These are phyloP conservation scores for Tausonia pullulans DNA, from an alignment of 1,284 basidiomycete genomes.

Conservation along the genomic window DNA sequence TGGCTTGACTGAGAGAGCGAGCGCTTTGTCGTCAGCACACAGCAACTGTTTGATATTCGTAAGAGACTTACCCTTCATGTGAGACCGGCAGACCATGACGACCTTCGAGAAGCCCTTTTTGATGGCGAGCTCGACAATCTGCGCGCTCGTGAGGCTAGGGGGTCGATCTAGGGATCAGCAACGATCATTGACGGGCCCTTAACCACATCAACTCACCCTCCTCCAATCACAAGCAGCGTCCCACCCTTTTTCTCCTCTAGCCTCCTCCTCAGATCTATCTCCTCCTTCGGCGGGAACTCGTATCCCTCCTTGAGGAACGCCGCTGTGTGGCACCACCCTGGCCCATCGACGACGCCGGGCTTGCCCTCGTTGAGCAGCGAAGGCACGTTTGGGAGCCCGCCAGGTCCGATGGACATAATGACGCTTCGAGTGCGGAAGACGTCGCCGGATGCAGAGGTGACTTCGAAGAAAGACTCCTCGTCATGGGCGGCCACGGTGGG, in stretches of 20 bases:
- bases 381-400: conserved; percentile 6
- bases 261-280: neutral
- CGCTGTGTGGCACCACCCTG: conserved; percentile 9
- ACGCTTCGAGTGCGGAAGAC: neutral
- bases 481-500: neutral
- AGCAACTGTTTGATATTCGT: neutral
- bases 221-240: conserved; percentile 5
- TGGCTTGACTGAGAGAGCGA: neutral
- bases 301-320: conserved; percentile 3
- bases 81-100: conserved; percentile 3
- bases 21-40: too few relatives aligned
- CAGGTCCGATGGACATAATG: conserved; percentile 10
- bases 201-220: conserved; percentile 1
- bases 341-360: conserved; percentile 1
- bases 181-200: neutral
- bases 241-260: neutral
- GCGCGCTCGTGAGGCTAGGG: conserved; percentile 2
- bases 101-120: conserved; percentile 4
- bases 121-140: conserved; percentile 9
- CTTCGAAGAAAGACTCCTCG: neutral
- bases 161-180: neutral
- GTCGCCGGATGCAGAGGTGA: neutral
- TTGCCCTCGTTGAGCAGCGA: neutral
- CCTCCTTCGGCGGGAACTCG: neutral
- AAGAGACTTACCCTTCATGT: neutral